Evolutionary conservation across 768 basidiomycete species (phyloP).

Genomic region (Auricularia heimuer): DNA sequence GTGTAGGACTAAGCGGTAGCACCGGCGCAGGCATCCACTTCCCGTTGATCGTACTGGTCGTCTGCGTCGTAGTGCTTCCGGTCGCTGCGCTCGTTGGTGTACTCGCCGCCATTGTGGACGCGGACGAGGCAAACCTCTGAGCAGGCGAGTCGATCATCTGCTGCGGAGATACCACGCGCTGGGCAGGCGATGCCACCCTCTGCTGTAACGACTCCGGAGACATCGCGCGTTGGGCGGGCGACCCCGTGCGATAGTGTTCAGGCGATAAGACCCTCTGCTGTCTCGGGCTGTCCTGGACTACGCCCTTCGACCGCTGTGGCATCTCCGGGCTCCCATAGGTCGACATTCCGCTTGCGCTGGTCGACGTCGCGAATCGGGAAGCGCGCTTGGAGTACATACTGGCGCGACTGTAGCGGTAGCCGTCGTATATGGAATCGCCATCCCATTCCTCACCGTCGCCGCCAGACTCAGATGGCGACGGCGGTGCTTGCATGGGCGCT

Average conservation of each 20-base stretch:
- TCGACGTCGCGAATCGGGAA: constrained; percentile 4
- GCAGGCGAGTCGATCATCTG: too few species aligned
- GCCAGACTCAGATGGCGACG: constrained; percentile 23
- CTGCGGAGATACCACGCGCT: too few species aligned
- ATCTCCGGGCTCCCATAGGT: background rate
- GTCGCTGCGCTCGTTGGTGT: background rate
- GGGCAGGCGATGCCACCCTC: too few species aligned
- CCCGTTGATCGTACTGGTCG: background rate
- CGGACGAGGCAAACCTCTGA: background rate
- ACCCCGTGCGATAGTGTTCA: too few species aligned
- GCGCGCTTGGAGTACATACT: constrained; percentile 31
- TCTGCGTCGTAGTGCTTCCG: background rate
- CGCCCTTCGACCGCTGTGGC: background rate
- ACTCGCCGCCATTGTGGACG: background rate
- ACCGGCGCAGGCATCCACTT: background rate
- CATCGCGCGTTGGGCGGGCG: too few species aligned
- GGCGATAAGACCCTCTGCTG: too few species aligned
- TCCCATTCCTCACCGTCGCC: constrained; percentile 42
- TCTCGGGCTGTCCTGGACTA: too few species aligned
- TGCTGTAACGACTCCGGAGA: too few species aligned
- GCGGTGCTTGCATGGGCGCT: constrained; percentile 17
- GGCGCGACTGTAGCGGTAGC: constrained; percentile 45
- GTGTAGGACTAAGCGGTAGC: background rate
- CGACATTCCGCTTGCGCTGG: background rate
- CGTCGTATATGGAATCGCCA: constrained; percentile 64